Evolutionary conservation across 2,329 filamentous ascomycete genomes (phyloP).

Genomic region (Pseudogymnoascus sp.): DNA sequence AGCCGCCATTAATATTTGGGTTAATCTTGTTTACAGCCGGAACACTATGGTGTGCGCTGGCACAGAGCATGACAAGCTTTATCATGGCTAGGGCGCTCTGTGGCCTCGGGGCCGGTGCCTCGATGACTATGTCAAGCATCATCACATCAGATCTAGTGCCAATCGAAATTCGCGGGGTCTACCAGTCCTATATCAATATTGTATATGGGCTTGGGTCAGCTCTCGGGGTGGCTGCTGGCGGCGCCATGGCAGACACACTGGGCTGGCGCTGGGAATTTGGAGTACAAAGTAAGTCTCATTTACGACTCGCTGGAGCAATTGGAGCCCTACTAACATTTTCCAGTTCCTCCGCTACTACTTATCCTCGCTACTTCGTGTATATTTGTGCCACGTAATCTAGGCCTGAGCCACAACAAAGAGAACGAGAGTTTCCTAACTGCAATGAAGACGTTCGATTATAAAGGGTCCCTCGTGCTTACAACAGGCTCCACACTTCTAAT

Average conservation of each 20-base stretch:
- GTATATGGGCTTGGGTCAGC: conserved; percentile 50
- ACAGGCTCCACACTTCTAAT: conserved; percentile 46
- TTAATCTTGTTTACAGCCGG: conserved; percentile 55
- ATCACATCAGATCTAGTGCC: conserved; percentile 67
- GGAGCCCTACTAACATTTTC: background rate
- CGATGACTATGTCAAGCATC: conserved; percentile 60
- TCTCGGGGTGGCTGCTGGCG: conserved; percentile 60
- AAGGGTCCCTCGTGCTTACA: conserved; percentile 45
- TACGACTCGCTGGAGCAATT: background rate
- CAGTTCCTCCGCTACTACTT: conserved; percentile 40
- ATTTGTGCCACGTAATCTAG: conserved; percentile 45
- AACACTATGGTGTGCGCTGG: conserved; percentile 61
- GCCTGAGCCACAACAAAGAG: conserved; percentile 35
- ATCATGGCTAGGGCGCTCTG: conserved; percentile 63
- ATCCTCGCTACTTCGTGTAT: conserved; percentile 38
- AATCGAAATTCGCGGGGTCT: conserved; percentile 55
- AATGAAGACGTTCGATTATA: conserved; percentile 47
- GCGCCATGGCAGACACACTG: conserved; percentile 58
- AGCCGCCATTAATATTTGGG: conserved; percentile 54
- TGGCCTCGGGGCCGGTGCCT: conserved; percentile 64
- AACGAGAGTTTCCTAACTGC: conserved; percentile 39
- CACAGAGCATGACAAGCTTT: conserved; percentile 58
- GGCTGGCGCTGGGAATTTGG: conserved; percentile 70
- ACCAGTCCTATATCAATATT: conserved; percentile 63
- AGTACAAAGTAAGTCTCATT: conserved; percentile 34